A percentile compares a stretch with the other conserved stretches of the same genome.
phyloP scores from a whole-genome alignment of 2,329 filamentous ascomycete species.

The Pyricularia sp. region DNA sequence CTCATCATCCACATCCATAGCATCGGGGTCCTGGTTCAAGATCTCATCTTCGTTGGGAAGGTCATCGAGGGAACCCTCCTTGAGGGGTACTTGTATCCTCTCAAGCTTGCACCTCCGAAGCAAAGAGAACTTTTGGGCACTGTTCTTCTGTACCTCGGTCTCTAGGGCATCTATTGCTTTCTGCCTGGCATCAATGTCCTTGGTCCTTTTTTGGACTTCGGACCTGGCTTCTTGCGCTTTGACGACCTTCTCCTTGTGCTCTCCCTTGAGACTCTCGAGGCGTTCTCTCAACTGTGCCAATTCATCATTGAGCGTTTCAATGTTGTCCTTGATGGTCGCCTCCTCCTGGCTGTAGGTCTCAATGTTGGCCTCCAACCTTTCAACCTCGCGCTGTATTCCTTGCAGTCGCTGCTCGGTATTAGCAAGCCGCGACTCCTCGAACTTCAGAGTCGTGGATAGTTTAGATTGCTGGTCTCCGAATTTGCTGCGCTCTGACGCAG shows the following conservation, averaged over 20 bases:
- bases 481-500: conserved; percentile 74
- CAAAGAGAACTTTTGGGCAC: conserved; percentile 72
- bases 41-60: conserved; percentile 81
- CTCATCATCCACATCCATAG: conserved; percentile 83
- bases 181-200: conserved; percentile 64
- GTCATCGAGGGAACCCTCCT: conserved; percentile 67
- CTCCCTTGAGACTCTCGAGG: conserved; percentile 58
- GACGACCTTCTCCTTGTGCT: conserved; percentile 60
- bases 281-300: conserved; percentile 66
- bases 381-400: conserved; percentile 55
- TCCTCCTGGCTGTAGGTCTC: conserved; percentile 64
- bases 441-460: conserved; percentile 52
- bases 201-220: conserved; percentile 76
- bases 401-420: conserved; percentile 61
- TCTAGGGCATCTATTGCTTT: conserved; percentile 75
- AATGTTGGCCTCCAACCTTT: conserved; percentile 60
- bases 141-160: conserved; percentile 76
- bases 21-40: conserved; percentile 68
- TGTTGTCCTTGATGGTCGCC: conserved; percentile 60
- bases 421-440: conserved; percentile 41
- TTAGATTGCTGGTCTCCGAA: conserved; percentile 79
- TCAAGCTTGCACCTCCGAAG: conserved; percentile 88
- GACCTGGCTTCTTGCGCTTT: conserved; percentile 69
- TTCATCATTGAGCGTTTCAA: conserved; percentile 65
- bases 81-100: conserved; percentile 78